Percentiles rank a stretch among this genome's conserved stretches.
These are phyloP conservation scores for Auricularia sp. DNA, from an alignment of 768 basidiomycete species.

Conservation along the genomic window DNA sequence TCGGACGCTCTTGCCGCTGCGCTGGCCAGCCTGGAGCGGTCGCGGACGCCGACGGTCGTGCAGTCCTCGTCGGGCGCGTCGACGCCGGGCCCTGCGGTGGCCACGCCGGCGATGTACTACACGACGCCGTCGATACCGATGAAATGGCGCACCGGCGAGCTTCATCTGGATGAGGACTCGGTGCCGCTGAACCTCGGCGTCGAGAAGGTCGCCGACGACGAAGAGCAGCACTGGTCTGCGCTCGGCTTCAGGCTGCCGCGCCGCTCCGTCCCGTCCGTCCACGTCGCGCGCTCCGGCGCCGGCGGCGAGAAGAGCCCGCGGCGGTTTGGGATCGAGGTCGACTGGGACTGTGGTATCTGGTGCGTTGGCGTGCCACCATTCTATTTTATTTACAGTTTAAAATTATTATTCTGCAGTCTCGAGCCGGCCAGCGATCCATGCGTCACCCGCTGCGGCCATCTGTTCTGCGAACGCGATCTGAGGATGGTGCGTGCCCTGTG, in stretches of 20 bases:
- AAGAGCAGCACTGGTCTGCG: neutral
- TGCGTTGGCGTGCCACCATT: neutral
- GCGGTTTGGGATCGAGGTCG: neutral
- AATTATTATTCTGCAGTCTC: neutral
- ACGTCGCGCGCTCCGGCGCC: neutral
- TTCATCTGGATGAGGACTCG: neutral
- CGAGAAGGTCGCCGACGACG: conserved; percentile 1
- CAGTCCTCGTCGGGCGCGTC: neutral
- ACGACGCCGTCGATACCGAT: neutral
- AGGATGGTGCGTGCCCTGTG: neutral
- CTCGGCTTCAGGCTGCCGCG: conserved; percentile 1
- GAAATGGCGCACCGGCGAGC: conserved; percentile 1
- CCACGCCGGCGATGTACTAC: neutral
- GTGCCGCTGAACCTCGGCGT: neutral
- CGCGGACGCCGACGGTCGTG: neutral
- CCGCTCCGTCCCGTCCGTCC: neutral
- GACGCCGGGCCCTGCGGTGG: neutral
- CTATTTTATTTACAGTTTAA: too few relatives aligned
- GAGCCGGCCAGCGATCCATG: neutral
- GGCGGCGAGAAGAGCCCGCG: neutral
- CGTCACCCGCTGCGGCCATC: neutral
- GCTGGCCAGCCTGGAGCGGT: neutral
- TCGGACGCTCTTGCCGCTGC: neutral
- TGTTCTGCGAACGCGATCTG: neutral
- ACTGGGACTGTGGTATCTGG: conserved; percentile 2